Evolutionary conservation across 1,284 basidiomycete species (phyloP).

Genomic region (Malassezia restricta): DNA sequence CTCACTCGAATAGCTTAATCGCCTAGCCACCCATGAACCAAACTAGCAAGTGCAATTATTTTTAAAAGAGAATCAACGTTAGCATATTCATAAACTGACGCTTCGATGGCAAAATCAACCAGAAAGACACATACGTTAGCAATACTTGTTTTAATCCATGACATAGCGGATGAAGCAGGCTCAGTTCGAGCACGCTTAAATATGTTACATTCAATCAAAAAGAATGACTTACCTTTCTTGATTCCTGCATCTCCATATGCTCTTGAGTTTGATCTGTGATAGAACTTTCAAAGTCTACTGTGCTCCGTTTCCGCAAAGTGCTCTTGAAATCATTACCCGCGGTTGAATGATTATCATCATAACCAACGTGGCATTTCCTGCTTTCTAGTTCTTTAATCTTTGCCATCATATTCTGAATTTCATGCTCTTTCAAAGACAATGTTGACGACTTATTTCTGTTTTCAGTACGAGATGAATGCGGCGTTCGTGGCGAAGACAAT

Average conservation of each 20-base stretch:
- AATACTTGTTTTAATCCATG: not conserved
- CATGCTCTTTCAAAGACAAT: conserved; percentile 5
- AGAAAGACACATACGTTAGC: conserved; percentile 3
- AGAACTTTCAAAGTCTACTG: not conserved
- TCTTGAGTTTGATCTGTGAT: not conserved
- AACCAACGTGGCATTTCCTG: not conserved
- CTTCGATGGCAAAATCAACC: not conserved
- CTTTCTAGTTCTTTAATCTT: conserved; percentile 4
- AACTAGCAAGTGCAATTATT: no score
- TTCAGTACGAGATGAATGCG: not conserved
- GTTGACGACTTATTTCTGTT: not conserved
- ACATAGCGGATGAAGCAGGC: not conserved
- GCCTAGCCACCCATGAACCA: no score
- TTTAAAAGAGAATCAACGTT: no score
- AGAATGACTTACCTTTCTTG: conserved; percentile 1
- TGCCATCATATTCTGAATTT: conserved; percentile 8
- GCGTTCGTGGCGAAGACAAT: no score
- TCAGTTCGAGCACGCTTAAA: not conserved
- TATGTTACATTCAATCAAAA: not conserved
- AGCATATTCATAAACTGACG: no score
- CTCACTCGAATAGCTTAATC: no score
- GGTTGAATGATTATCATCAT: not conserved
- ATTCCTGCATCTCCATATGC: not conserved
- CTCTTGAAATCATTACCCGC: not conserved
- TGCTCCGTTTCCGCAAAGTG: not conserved